Conservation (phyloP, 768 basidiomycete species). For the Antrodiella citrinella region DNA sequence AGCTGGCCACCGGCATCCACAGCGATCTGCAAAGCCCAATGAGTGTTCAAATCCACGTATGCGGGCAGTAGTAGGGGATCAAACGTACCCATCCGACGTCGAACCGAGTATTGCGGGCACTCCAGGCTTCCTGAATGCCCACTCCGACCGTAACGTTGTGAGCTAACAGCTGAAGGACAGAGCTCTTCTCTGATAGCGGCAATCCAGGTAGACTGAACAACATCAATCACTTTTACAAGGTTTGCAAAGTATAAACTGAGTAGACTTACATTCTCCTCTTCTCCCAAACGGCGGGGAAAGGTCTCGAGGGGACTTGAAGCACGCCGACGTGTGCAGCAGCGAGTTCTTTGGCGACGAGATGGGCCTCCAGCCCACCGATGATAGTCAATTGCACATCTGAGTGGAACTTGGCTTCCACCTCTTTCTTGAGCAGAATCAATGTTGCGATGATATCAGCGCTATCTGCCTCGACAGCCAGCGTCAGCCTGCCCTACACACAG, state of each 20-base stretch:
- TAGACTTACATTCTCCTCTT: slow-evolving; percentile 46
- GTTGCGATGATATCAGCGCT: slow-evolving; percentile 74
- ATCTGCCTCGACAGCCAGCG: slow-evolving; percentile 59
- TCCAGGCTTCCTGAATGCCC: slow-evolving; percentile 29
- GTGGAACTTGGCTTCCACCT: slow-evolving; percentile 34
- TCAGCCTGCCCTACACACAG: slow-evolving; percentile 39
- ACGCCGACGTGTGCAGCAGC: slow-evolving; percentile 57
- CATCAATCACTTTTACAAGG: too few relatives aligned
- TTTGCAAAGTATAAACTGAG: neutral
- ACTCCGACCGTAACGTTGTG: slow-evolving; percentile 60
- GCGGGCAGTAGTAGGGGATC: neutral
- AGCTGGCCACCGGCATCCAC: slow-evolving; percentile 19
- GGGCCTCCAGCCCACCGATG: slow-evolving; percentile 50
- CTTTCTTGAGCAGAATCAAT: slow-evolving; percentile 50
- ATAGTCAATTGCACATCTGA: slow-evolving; percentile 34
- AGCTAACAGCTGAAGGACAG: slow-evolving; percentile 41
- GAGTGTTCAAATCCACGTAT: neutral
- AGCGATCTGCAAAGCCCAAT: slow-evolving; percentile 2
- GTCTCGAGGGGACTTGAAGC: slow-evolving; percentile 54
- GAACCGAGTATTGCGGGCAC: slow-evolving; percentile 23
- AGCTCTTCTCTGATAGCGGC: slow-evolving; percentile 49
- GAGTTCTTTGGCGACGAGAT: slow-evolving; percentile 58
- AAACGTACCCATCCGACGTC: slow-evolving; percentile 38
- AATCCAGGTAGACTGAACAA: slow-evolving; percentile 53
- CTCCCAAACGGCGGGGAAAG: slow-evolving; percentile 53